phyloP scores from a whole-genome alignment of 1,284 basidiomycete species.

The Ustilago tritici region DNA sequence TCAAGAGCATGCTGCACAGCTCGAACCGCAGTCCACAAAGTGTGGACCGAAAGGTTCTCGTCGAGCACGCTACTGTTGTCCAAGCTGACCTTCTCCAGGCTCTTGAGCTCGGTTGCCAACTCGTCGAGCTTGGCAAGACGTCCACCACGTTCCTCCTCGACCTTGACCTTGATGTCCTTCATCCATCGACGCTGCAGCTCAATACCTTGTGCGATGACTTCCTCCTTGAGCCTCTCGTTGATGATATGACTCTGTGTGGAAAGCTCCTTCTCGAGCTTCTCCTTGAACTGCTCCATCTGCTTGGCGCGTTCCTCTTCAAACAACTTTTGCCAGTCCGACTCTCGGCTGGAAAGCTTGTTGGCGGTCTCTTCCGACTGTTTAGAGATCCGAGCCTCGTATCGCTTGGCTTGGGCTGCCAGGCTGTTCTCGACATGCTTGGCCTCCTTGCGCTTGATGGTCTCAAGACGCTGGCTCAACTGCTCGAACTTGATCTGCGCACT shows the following conservation, averaged over 20 bases:
- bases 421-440: constrained; percentile 80
- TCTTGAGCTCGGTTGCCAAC: constrained; percentile 88
- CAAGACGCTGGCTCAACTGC: constrained; percentile 81
- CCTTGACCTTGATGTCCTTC: constrained; percentile 91
- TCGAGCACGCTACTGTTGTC: constrained; percentile 91
- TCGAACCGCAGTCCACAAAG: constrained; percentile 73
- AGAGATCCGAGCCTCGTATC: constrained; percentile 85
- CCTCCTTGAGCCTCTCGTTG: constrained; percentile 86
- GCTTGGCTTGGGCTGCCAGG: constrained; percentile 74
- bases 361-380: constrained; percentile 85
- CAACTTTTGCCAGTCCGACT: constrained; percentile 85
- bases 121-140: constrained; percentile 94
- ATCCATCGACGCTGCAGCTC: constrained; percentile 97
- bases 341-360: constrained; percentile 85
- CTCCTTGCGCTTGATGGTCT: constrained; percentile 85
- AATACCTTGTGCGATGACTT: constrained; percentile 94
- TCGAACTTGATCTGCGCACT: constrained; percentile 81
- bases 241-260: constrained; percentile 90
- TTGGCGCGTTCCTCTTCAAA: constrained; percentile 83
- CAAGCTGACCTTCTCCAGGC: constrained; percentile 87
- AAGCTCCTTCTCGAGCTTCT: constrained; percentile 87
- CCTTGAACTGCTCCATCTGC: constrained; percentile 83
- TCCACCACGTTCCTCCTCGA: constrained; percentile 95
- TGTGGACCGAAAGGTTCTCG: constrained; percentile 87
- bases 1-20: constrained; percentile 69